Evolutionary conservation across 2,329 filamentous ascomycete genomes (phyloP).

Genomic region (Trichoderma asperellum): DNA sequence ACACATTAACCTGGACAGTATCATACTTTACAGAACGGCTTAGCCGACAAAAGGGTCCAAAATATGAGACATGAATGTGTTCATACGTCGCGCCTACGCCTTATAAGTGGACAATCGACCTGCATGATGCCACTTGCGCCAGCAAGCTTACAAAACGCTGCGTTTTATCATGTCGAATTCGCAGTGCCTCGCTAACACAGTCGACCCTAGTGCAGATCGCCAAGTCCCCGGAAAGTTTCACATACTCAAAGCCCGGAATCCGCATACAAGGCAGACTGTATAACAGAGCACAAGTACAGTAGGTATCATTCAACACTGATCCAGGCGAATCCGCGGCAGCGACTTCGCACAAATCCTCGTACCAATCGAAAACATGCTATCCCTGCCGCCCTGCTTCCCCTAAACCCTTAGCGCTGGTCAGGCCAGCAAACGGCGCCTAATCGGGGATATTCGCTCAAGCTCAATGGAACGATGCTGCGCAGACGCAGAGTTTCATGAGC

Average conservation of each 20-base stretch:
- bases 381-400: not conserved
- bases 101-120: not conserved
- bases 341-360: not conserved
- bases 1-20: not conserved
- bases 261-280: not conserved
- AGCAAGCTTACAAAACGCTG: not conserved
- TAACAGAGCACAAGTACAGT: not conserved
- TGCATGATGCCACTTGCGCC: not conserved
- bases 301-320: not conserved
- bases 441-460: conserved; percentile 4
- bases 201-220: not conserved
- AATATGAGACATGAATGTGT: not conserved
- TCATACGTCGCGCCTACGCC: not conserved
- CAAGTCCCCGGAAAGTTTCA: not conserved
- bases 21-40: not conserved
- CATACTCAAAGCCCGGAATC: not conserved
- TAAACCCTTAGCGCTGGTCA: conserved; percentile 10
- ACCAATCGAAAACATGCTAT: conserved; percentile 11
- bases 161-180: not conserved
- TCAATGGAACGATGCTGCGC: not conserved
- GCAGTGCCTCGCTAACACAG: not conserved
- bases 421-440: conserved; percentile 11
- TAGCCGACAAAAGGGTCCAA: not conserved
- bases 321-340: not conserved
- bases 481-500: conserved; percentile 10